A percentile compares a stretch with the other conserved stretches of the same genome.
phyloP scores from a whole-genome alignment of 192 early-diverging fungal genomes.

The Coemansia sp. region DNA sequence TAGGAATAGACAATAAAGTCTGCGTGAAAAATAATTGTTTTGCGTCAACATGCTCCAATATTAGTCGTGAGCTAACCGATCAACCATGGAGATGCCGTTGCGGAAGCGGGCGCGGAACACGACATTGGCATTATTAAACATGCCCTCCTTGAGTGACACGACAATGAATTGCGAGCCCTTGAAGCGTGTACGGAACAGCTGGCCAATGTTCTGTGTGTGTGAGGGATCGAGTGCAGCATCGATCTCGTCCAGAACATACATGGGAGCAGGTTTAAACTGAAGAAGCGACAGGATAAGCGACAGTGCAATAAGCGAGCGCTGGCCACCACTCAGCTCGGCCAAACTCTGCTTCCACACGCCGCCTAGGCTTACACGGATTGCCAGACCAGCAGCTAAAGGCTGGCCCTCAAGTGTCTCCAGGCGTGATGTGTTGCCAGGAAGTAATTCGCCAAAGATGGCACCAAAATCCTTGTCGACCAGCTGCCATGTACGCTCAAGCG shows the following conservation, averaged over 20 bases:
- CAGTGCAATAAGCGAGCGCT: conserved; percentile 94
- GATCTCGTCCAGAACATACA: conserved; percentile 99
- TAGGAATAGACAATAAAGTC: background rate
- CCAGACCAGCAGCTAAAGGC: conserved; percentile 79
- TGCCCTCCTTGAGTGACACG: conserved; percentile 97
- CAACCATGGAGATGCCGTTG: conserved; percentile 93
- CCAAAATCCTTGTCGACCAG: conserved; percentile 97
- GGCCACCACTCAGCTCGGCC: conserved; percentile 96
- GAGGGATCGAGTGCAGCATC: conserved; percentile 97
- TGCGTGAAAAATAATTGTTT: background rate
- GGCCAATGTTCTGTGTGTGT: conserved; percentile 99
- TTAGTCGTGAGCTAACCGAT: conserved; percentile 54
- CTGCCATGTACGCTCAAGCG: conserved; percentile 83
- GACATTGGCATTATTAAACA: conserved; percentile 99
- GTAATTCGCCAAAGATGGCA: conserved; percentile 89
- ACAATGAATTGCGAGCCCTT: conserved; percentile 97
- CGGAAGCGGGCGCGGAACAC: conserved; percentile 91
- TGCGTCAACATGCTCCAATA: background rate
- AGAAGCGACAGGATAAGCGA: conserved; percentile 94
- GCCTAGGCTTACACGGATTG: conserved; percentile 92
- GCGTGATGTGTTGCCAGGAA: conserved; percentile 88
- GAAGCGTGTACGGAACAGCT: conserved; percentile 87
- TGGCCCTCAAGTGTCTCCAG: conserved; percentile 83
- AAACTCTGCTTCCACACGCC: conserved; percentile 97
- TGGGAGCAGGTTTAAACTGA: conserved; percentile 98